A percentile compares a stretch with the other conserved stretches of the same genome.
These are phyloP conservation scores for Penicillium sp. DNA, from an alignment of 2,329 filamentous ascomycete genomes.

Conservation along the genomic window DNA sequence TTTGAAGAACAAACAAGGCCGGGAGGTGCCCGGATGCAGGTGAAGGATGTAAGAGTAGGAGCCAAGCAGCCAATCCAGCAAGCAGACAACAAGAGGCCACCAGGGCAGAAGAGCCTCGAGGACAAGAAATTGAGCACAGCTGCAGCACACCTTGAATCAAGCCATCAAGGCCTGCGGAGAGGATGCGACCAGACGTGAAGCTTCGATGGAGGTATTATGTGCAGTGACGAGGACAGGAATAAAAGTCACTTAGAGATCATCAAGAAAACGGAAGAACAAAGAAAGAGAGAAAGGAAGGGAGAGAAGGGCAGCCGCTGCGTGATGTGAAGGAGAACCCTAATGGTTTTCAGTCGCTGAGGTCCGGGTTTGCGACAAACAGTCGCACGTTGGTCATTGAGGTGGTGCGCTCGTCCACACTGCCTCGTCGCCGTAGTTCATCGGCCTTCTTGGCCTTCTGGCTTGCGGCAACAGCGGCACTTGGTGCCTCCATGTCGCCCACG, in stretches of 20 bases:
- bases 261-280: slow-evolving; percentile 8
- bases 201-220: slow-evolving; percentile 24
- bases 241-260: slow-evolving; percentile 16
- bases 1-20: slow-evolving; percentile 10
- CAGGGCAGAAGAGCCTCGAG: slow-evolving; percentile 1
- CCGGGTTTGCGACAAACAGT: slow-evolving; percentile 50
- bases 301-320: slow-evolving; percentile 11
- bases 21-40: slow-evolving; percentile 13
- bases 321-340: slow-evolving; percentile 1
- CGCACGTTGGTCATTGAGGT: slow-evolving; percentile 48
- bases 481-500: slow-evolving; percentile 51
- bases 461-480: slow-evolving; percentile 40
- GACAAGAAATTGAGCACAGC: neutral
- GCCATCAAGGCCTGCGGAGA: slow-evolving; percentile 18
- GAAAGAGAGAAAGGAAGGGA: slow-evolving; percentile 6
- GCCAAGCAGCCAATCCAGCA: slow-evolving; percentile 7
- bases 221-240: slow-evolving; percentile 15
- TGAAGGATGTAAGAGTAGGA: slow-evolving; percentile 4
- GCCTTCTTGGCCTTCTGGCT: slow-evolving; percentile 41
- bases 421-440: slow-evolving; percentile 46
- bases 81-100: neutral
- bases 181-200: slow-evolving; percentile 6
- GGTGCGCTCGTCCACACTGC: slow-evolving; percentile 50
- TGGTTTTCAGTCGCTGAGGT: slow-evolving; percentile 40
- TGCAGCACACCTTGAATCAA: neutral